Evolutionary conservation across 352 stramenopile species (phyloP).

Genomic region (Pythium aquatile): DNA sequence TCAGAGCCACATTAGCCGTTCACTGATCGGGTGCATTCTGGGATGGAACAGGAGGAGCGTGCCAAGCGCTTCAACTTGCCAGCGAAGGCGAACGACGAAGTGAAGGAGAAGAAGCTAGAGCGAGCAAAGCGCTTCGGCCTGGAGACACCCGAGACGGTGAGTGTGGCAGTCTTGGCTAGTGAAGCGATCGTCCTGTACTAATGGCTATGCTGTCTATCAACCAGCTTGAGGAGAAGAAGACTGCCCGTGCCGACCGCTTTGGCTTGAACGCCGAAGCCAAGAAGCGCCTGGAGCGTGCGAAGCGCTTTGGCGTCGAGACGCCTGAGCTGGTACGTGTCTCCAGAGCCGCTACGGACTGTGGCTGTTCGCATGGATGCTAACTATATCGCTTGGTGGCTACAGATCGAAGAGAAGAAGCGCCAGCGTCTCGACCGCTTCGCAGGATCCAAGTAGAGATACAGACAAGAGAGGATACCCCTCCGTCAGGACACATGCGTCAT

Average conservation of each 20-base stretch:
- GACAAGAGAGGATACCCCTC: not conserved
- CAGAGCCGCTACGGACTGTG: not conserved
- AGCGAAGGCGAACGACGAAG: conserved; percentile 34
- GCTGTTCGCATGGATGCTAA: not conserved
- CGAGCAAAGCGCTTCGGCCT: conserved; percentile 75
- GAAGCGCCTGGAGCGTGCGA: conserved; percentile 74
- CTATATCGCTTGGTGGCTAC: conserved; percentile 5
- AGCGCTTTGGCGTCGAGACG: conserved; percentile 83
- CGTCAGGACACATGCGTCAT: too few relatives aligned
- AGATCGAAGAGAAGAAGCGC: conserved; percentile 77
- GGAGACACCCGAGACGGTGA: conserved; percentile 74
- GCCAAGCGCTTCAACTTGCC: conserved; percentile 79
- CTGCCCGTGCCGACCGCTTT: conserved; percentile 75
- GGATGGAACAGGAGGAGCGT: conserved; percentile 46
- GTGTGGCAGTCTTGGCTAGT: conserved; percentile 1
- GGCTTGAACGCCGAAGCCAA: conserved; percentile 82
- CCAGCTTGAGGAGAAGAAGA: conserved; percentile 83
- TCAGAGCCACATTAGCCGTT: not conserved
- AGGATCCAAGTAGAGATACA: conserved; percentile 22
- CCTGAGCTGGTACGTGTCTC: conserved; percentile 56
- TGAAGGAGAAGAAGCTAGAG: conserved; percentile 69
- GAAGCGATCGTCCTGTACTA: not conserved
- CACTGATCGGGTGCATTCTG: not conserved
- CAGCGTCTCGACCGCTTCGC: conserved; percentile 72
- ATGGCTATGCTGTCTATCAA: not conserved